These are phyloP conservation scores for Trypanosoma avium DNA, from an alignment of 208 protist species.

Conservation along the genomic window DNA sequence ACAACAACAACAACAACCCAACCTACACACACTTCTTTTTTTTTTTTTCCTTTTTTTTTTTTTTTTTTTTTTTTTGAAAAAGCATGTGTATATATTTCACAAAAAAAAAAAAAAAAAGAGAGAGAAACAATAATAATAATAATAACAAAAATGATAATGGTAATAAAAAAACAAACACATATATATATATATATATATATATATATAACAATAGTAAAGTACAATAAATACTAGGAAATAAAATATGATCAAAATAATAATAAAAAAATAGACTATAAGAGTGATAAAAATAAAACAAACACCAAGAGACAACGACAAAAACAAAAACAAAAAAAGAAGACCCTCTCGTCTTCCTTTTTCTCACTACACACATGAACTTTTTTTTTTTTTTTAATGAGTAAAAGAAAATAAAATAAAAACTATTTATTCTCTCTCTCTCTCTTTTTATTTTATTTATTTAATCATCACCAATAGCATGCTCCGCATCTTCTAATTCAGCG, in stretches of 20 bases:
- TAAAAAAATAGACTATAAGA: neutral
- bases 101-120: constrained; percentile 4
- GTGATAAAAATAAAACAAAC: neutral
- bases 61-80: too few species aligned
- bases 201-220: constrained; percentile 4
- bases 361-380: too few species aligned
- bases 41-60: too few species aligned
- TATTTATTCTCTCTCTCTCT: neutral
- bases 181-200: constrained; percentile 15
- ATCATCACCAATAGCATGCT: constrained; percentile 27
- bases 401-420: neutral
- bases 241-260: neutral
- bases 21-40: too few species aligned
- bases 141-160: neutral
- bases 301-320: too few species aligned
- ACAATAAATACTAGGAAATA: too few species aligned
- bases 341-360: too few species aligned
- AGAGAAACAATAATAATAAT: constrained; percentile 9
- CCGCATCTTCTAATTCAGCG: constrained; percentile 52
- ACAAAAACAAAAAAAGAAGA: too few species aligned
- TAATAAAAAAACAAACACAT: constrained; percentile 5
- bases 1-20: neutral
- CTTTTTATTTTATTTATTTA: too few species aligned
- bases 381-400: constrained; percentile 1
- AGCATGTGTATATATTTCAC: too few species aligned